These are phyloP conservation scores for Phaffia tasmanica DNA, from an alignment of 768 basidiomycete species.

Conservation along the genomic window DNA sequence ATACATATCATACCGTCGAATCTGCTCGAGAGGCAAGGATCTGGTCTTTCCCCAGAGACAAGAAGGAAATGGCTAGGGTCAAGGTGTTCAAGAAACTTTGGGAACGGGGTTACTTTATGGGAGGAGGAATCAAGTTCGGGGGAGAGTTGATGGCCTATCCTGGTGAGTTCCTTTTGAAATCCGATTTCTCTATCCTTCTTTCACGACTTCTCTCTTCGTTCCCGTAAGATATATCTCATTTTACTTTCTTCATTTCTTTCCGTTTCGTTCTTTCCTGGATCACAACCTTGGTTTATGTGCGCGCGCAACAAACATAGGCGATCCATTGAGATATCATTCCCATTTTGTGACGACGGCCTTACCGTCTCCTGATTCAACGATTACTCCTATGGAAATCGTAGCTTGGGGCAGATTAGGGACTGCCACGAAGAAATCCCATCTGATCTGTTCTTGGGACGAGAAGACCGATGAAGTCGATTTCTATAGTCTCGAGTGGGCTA, in stretches of 20 bases:
- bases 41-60: constrained; percentile 62
- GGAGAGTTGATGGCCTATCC: constrained; percentile 96
- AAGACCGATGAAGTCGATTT: constrained; percentile 33
- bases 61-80: constrained; percentile 61
- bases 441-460: constrained; percentile 81
- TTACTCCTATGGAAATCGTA: constrained; percentile 86
- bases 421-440: constrained; percentile 90
- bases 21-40: constrained; percentile 56
- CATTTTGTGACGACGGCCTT: constrained; percentile 83
- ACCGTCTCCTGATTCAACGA: constrained; percentile 46
- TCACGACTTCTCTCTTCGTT: background rate
- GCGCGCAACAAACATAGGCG: constrained; percentile 47
- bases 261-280: no score
- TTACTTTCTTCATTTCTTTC: background rate
- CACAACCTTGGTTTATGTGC: background rate
- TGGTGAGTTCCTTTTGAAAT: constrained; percentile 47
- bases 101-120: constrained; percentile 76
- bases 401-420: constrained; percentile 92
- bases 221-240: background rate
- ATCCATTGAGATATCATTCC: constrained; percentile 90
- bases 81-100: constrained; percentile 68
- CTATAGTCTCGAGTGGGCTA: constrained; percentile 41
- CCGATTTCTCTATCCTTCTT: background rate
- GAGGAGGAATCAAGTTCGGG: constrained; percentile 83
- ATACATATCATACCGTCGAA: constrained; percentile 48